Evolutionary conservation across 1,139 yeast species (phyloP), one percentile per base, ranked within the genome.

Genomic region (Magnusiomyces tetraspermus): DNA sequence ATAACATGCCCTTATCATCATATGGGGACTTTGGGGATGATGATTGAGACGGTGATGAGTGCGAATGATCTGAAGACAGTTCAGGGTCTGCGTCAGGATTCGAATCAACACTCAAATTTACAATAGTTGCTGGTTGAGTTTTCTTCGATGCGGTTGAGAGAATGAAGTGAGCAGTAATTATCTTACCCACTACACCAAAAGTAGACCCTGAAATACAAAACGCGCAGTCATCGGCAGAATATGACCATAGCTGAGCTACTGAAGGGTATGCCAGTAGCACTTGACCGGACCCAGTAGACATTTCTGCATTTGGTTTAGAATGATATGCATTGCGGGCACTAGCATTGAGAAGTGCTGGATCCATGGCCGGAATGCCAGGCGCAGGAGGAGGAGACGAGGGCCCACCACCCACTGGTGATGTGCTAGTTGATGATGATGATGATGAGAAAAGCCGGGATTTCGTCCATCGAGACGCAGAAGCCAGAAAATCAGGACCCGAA

Each of bases 401-500:
- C 46, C 54, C 53, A 21, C 55, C 40, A 33, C 22, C 28, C 6
- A 44, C 23, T 4, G 47, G 48, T 21, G 38, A 23, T 31, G 26
- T 23, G 13, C 30, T 31, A 28, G 22, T 4, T 19, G 51, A 30
- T 8, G 45, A 21, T 31, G 49, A n/a, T 41, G 53, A 13, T 8
- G 23, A 33, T 19, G 58, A 38, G 44, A 63, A 61, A 41, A 63
- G 55, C 23, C 59, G 57, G 13, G 57, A 53, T 46, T 58, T 59
- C 8, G 67, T 63, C 66, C 66, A 63, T 28, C 59, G 57, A 1
- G 66, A 58, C 1, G 66, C 67, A 13, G 64, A 53, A 3, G 63
- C 46, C 22, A 63, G 50, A 33, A 63, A 56, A 46, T 59, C 60
- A 38, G 57, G 58, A 38, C 56, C 59, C 28, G 56, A 56, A 51